Evolutionary conservation across 345 rosid genomes (phyloP), one percentile per base, ranked within the genome.

Genomic region (Reutealis trisperma): DNA sequence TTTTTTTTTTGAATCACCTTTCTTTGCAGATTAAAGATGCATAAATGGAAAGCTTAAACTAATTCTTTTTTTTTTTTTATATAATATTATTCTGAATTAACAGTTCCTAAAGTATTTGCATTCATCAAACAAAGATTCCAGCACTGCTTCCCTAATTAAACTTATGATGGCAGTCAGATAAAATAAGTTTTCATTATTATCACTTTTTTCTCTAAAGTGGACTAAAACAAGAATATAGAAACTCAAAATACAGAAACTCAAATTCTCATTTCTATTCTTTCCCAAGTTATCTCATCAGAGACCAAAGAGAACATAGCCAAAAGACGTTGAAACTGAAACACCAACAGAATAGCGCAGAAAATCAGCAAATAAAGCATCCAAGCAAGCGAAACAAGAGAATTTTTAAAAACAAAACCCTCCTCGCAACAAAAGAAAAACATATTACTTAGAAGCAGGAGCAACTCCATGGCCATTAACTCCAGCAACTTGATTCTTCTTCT

Each of bases 381-480:
- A 16, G 6, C 11, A 60, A 60, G 15, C 13, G 12, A 34, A 59
- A 21, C 5, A 41, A 75, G 34, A 34, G 5, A 9, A 72, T 5
- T 11, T 51, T 19, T 54, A 54, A 54, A 54, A 54, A 54, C n/a
- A 54, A 51, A 18, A 54, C 6, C n/a, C 16, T 54, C n/a, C 59
- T 54, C n/a, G 19, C 16, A 54, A 42, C 0, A 19, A 63, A 37
- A 44, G 32, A 30, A 62, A 9, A 27, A 18, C 11, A 78, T 45
- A 34, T 77, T 86, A 89, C 92, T 88, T 89, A 45, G 90, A 78
- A 83, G 86, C 84, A 73, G 90, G 82, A 83, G 86, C 83, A 78
- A 68, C 70, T 52, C 80, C 83, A 81, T 84, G 86, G 75, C 81
- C 77, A 66, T 75, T 55, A 25, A 47, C 49, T 14, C 55, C 80